A percentile compares a stretch with the other conserved stretches of the same genome.
These are phyloP conservation scores for Penicillium coprophilum DNA, from an alignment of 495 filamentous ascomycete species.

Conservation along the genomic window DNA sequence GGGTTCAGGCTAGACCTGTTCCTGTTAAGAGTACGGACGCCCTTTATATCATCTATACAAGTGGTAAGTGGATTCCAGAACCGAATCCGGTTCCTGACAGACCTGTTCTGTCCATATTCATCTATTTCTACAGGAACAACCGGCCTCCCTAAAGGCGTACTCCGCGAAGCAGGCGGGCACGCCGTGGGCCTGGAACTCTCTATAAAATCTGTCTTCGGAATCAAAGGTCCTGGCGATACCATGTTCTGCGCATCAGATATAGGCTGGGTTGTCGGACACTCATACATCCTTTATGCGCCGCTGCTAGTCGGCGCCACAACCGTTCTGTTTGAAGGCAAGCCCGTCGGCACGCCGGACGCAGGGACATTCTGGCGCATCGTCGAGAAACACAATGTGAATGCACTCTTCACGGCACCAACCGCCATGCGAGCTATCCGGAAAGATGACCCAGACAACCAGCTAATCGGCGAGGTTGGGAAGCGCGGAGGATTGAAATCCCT, in stretches of 20 bases:
- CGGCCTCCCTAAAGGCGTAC: slow-evolving; percentile 83
- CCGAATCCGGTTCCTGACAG: neutral
- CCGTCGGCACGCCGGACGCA: slow-evolving; percentile 84
- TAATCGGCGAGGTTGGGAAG: slow-evolving; percentile 59
- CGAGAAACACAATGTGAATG: slow-evolving; percentile 79
- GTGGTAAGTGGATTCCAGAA: slow-evolving; percentile 36
- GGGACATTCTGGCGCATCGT: slow-evolving; percentile 85
- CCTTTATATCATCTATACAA: slow-evolving; percentile 90
- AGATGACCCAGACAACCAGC: slow-evolving; percentile 73
- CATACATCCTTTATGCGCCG: slow-evolving; percentile 82
- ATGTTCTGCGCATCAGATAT: slow-evolving; percentile 84
- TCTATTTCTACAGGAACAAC: slow-evolving; percentile 61
- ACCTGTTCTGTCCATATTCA: slow-evolving; percentile 1
- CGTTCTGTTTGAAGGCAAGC: slow-evolving; percentile 89
- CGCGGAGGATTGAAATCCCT: slow-evolving; percentile 67
- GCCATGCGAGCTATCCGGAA: slow-evolving; percentile 83
- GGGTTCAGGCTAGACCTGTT: slow-evolving; percentile 66
- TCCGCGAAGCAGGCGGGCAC: slow-evolving; percentile 81
- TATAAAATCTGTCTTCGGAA: slow-evolving; percentile 74
- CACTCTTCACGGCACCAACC: slow-evolving; percentile 82
- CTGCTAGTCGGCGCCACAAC: slow-evolving; percentile 83
- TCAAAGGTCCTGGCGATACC: slow-evolving; percentile 77
- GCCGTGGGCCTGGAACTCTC: slow-evolving; percentile 81
- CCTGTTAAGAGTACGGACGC: slow-evolving; percentile 74
- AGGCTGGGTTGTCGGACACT: slow-evolving; percentile 84